These are phyloP conservation scores for Ilyonectria mors-panacis DNA, from an alignment of 2,329 filamentous ascomycete species.

Conservation along the genomic window DNA sequence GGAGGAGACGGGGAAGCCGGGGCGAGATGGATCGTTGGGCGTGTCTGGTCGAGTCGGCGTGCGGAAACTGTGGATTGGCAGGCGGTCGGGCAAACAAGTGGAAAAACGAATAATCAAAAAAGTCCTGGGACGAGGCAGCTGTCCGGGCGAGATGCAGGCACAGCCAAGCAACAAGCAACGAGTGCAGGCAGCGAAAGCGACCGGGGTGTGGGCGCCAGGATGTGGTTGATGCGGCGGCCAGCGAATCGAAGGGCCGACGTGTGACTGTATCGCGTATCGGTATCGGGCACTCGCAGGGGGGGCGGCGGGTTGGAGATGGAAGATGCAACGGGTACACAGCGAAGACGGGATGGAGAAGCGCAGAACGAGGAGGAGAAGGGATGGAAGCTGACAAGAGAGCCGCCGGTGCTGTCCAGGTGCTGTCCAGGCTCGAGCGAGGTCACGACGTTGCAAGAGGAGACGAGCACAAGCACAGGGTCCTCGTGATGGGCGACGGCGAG, in stretches of 20 bases:
- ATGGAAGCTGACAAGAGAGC: conserved; percentile 12
- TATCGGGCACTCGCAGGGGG: conserved; percentile 24
- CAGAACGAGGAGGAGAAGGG: background rate
- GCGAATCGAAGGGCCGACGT: conserved; percentile 17
- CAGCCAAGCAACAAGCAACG: conserved; percentile 28
- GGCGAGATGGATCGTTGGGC: conserved; percentile 22
- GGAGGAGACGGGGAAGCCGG: conserved; percentile 7
- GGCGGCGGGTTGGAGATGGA: conserved; percentile 16
- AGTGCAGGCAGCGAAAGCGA: conserved; percentile 36
- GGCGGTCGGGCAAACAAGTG: conserved; percentile 36
- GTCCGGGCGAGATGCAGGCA: conserved; percentile 43
- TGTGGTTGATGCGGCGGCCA: conserved; percentile 22
- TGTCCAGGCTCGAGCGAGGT: conserved; percentile 32
- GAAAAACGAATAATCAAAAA: conserved; percentile 34
- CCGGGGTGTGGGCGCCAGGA: conserved; percentile 17
- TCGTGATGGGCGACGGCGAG: conserved; percentile 46
- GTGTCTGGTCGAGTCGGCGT: conserved; percentile 18
- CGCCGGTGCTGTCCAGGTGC: conserved; percentile 4
- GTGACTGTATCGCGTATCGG: conserved; percentile 24
- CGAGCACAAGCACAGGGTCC: conserved; percentile 33
- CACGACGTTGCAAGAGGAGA: conserved; percentile 38
- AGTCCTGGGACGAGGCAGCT: conserved; percentile 29
- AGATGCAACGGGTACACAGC: background rate
- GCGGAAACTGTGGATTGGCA: conserved; percentile 26
- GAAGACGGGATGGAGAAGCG: background rate